Percentiles rank a stretch among this genome's conserved stretches.
These are phyloP conservation scores for Termitomyces sp. DNA, from an alignment of 768 basidiomycete genomes.

Conservation along the genomic window DNA sequence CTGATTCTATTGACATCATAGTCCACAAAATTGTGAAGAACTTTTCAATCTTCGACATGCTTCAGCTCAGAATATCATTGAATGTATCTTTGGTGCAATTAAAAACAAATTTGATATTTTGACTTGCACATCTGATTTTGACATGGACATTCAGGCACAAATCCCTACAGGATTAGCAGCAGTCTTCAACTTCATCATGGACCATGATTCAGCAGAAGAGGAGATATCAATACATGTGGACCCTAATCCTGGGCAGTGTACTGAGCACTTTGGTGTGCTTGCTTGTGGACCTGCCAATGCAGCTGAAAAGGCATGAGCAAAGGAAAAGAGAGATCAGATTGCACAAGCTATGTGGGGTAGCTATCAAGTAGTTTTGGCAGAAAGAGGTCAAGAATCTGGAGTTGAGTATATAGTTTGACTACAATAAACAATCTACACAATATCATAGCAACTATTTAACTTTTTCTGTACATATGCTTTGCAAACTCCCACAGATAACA, in stretches of 20 bases:
- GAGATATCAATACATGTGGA: neutral
- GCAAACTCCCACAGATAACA: neutral
- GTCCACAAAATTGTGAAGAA: neutral
- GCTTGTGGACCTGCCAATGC: neutral
- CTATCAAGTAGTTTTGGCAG: neutral
- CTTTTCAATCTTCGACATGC: neutral
- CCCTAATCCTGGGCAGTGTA: neutral
- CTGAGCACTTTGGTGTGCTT: too few relatives aligned
- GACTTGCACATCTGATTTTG: neutral
- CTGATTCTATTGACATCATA: too few relatives aligned
- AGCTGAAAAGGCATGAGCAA: neutral
- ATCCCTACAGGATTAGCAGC: neutral
- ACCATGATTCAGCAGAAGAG: neutral
- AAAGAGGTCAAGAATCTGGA: neutral
- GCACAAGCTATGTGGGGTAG: constrained; percentile 1
- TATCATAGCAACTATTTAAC: neutral
- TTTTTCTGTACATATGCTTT: constrained; percentile 1
- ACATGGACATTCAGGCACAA: neutral
- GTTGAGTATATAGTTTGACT: neutral
- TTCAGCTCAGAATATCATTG: neutral
- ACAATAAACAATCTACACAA: neutral
- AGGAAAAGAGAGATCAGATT: neutral
- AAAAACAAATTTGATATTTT: neutral
- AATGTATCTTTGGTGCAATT: neutral
- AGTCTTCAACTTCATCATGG: neutral